Evolutionary conservation across 768 basidiomycete species (phyloP).

Genomic region (Rossbeevera mucosa): DNA sequence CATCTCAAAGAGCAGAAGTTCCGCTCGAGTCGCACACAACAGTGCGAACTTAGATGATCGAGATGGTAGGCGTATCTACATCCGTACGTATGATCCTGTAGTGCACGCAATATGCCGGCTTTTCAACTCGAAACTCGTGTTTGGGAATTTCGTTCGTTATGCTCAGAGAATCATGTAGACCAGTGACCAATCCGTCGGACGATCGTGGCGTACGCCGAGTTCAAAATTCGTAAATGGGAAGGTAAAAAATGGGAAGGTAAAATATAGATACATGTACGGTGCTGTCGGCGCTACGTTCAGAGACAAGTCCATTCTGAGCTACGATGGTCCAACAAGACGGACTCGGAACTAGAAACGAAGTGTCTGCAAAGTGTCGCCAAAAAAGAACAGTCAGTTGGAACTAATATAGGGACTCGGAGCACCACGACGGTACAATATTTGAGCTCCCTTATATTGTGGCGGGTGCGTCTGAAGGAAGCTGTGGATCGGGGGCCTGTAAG

Average conservation of each 20-base stretch:
- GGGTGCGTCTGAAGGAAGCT: slow-evolving; percentile 1
- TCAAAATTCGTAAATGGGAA: background rate
- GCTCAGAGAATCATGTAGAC: background rate
- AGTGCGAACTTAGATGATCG: background rate
- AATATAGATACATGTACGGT: background rate
- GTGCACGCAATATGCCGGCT: background rate
- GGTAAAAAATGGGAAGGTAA: no score
- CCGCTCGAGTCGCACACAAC: background rate
- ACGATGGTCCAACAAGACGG: background rate
- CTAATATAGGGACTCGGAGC: background rate
- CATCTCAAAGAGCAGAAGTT: background rate
- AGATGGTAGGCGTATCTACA: background rate
- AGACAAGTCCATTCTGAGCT: background rate
- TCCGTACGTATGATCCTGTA: background rate
- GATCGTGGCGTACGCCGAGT: no score
- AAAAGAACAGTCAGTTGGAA: background rate
- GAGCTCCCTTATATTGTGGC: slow-evolving; percentile 1
- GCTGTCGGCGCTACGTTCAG: no score
- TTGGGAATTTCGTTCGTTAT: background rate
- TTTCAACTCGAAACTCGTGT: background rate
- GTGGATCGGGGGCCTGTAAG: slow-evolving; percentile 5
- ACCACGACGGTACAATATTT: background rate
- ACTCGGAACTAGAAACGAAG: background rate
- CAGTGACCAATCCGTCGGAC: no score
- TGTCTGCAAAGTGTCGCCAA: background rate